Evolutionary conservation across 345 rosid genomes (phyloP).

Genomic region (Salix caprea): DNA sequence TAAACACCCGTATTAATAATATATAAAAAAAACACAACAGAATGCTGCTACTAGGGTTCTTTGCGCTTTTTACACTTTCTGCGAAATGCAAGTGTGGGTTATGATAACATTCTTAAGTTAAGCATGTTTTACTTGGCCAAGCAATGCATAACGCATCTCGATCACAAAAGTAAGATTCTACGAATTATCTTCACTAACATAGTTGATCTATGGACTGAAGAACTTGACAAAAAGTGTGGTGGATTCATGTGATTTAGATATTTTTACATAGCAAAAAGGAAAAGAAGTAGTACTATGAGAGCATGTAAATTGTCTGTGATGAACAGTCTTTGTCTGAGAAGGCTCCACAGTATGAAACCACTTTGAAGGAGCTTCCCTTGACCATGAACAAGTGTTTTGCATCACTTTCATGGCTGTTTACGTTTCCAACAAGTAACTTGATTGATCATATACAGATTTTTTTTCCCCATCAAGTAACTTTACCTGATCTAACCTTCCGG

Average conservation of each 20-base stretch:
- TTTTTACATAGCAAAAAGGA: too few relatives aligned
- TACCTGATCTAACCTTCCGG: not conserved
- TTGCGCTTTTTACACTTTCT: not conserved
- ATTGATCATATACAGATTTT: not conserved
- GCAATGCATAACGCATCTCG: not conserved
- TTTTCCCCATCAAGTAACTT: not conserved
- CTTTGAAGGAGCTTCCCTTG: conserved; percentile 4
- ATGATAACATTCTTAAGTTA: not conserved
- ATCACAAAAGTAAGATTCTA: not conserved
- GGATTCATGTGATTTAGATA: not conserved
- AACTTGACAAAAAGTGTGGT: too few relatives aligned
- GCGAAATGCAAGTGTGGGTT: not conserved
- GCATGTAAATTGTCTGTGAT: not conserved
- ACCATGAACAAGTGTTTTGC: not conserved
- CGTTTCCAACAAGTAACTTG: not conserved
- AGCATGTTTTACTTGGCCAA: not conserved
- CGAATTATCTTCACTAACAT: too few relatives aligned
- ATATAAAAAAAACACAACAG: not conserved
- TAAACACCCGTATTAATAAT: too few relatives aligned
- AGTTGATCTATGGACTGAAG: too few relatives aligned
- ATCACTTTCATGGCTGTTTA: not conserved
- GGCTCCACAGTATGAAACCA: not conserved
- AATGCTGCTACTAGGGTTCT: not conserved
- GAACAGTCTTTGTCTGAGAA: not conserved
- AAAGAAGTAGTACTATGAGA: not conserved